Conservation (phyloP, 2,329 filamentous ascomycete species). For the Cladosporium sp. region DNA sequence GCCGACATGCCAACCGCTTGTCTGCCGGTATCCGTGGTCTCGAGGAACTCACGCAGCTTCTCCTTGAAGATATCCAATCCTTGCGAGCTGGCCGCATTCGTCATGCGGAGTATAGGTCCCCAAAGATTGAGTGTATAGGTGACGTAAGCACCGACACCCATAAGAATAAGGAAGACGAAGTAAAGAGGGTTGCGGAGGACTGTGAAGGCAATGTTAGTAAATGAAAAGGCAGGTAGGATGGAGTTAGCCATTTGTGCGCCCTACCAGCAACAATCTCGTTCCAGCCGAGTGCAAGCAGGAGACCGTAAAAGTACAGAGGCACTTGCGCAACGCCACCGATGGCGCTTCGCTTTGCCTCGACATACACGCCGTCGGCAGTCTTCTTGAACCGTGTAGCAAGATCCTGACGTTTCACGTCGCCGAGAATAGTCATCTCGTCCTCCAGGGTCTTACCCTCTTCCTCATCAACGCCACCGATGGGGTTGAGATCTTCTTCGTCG, state of each 20-base stretch:
- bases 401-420: slow-evolving; percentile 85
- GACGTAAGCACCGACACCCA: slow-evolving; percentile 74
- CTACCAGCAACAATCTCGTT: slow-evolving; percentile 93
- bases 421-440: slow-evolving; percentile 93
- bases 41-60: slow-evolving; percentile 82
- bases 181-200: slow-evolving; percentile 91
- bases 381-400: slow-evolving; percentile 96
- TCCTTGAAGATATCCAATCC: slow-evolving; percentile 89
- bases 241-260: slow-evolving; percentile 26
- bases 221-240: neutral
- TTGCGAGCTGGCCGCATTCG: slow-evolving; percentile 80
- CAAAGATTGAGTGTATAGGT: slow-evolving; percentile 93
- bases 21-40: slow-evolving; percentile 77
- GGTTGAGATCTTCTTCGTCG: slow-evolving; percentile 83
- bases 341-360: slow-evolving; percentile 94
- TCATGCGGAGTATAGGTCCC: slow-evolving; percentile 93
- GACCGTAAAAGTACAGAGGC: slow-evolving; percentile 87
- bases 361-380: slow-evolving; percentile 93
- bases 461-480: slow-evolving; percentile 91
- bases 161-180: slow-evolving; percentile 80
- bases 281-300: slow-evolving; percentile 91
- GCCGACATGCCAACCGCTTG: slow-evolving; percentile 71
- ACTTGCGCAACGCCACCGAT: slow-evolving; percentile 94
- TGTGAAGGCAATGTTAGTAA: slow-evolving; percentile 35
- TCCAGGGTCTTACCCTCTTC: slow-evolving; percentile 84